These are phyloP conservation scores for Fomitiporia mediterranea DNA, from an alignment of 1,284 basidiomycete genomes.

Conservation along the genomic window DNA sequence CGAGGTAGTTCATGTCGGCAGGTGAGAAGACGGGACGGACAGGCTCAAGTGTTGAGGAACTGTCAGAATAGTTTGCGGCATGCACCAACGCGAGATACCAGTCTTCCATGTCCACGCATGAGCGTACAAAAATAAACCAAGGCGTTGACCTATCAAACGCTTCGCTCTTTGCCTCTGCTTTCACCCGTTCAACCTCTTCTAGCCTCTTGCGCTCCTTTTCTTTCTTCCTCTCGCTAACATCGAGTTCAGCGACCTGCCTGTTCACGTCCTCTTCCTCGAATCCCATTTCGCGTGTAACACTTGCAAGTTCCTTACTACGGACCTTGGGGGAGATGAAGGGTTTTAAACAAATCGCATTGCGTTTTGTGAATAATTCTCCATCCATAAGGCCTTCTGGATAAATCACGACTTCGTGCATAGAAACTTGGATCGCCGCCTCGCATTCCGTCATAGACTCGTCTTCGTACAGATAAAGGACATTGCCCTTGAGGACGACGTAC, in stretches of 20 bases:
- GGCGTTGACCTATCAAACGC: conserved; percentile 51
- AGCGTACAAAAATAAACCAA: conserved; percentile 88
- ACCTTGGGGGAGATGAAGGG: conserved; percentile 32
- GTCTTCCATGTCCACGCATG: conserved; percentile 87
- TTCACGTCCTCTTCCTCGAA: conserved; percentile 36
- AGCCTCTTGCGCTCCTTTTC: conserved; percentile 43
- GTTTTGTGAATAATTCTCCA: conserved; percentile 84
- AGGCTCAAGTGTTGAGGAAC: conserved; percentile 51
- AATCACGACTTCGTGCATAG: conserved; percentile 68
- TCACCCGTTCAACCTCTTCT: conserved; percentile 40
- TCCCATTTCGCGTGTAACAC: conserved; percentile 51
- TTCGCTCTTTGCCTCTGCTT: conserved; percentile 45
- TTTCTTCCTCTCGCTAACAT: conserved; percentile 33
- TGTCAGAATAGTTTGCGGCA: conserved; percentile 56
- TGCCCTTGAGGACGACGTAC: conserved; percentile 85
- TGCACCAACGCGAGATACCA: conserved; percentile 92
- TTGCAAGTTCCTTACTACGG: conserved; percentile 39
- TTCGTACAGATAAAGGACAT: conserved; percentile 86
- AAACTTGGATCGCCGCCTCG: conserved; percentile 78
- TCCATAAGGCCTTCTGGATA: conserved; percentile 71
- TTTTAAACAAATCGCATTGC: conserved; percentile 79
- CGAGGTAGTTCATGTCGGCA: conserved; percentile 80
- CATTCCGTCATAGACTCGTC: conserved; percentile 85
- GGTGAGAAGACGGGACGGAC: conserved; percentile 65
- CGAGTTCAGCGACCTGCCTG: conserved; percentile 36